Evolutionary conservation across 257 asterid genomes (phyloP), one percentile per base, ranked within the genome.

Genomic region (Linderniella brevidens): DNA sequence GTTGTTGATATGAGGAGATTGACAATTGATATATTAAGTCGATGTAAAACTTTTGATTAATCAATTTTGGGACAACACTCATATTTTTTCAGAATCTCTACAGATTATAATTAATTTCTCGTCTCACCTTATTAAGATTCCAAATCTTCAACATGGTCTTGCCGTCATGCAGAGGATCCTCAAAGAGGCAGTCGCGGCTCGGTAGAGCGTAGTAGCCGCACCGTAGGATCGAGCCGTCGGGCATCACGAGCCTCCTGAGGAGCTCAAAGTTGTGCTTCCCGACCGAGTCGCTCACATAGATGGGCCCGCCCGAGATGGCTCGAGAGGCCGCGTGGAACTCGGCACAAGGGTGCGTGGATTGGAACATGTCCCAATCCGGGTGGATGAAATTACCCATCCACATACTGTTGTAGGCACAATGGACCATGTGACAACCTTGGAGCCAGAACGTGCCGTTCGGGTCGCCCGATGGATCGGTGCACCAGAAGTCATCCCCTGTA

Each of bases 291-390:
- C 68, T 63, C 1, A 59, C 56, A 15, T 64, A 64, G 7, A 45
- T 45, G 11, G 93, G 93, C 8, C 93, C 93, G 11, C 93, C 93
- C 0, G 90, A 81, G 44, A 81, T 81, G 63, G 93, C 93, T 0
- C 93, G 74, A 0, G 93, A 81, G 1, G 90, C 90, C 1, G 93
- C 90, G 36, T 81, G 93, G 41, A 81, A 81, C 46, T 75, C 77
- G 1, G 93, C 93, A 48, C 93, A 81, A 12, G 90, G 82, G 55
- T 81, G 93, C 8, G 77, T 72, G 0, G 93, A 81, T 49, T 81
- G 93, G 69, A 81, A 81, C 93, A 81, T 81, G 63, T 81, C 93
- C 93, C 93, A 81, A 17, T 81, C 93, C 0, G 93, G 93, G 42
- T 78, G 93, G n/a, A 81, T 81, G 46, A 81, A 81, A 12, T 81